Percentiles rank a stretch among this genome's conserved stretches.
Evolutionary conservation across 2,329 filamentous ascomycete species (phyloP).

Genomic region (Westerdykella ornata): DNA sequence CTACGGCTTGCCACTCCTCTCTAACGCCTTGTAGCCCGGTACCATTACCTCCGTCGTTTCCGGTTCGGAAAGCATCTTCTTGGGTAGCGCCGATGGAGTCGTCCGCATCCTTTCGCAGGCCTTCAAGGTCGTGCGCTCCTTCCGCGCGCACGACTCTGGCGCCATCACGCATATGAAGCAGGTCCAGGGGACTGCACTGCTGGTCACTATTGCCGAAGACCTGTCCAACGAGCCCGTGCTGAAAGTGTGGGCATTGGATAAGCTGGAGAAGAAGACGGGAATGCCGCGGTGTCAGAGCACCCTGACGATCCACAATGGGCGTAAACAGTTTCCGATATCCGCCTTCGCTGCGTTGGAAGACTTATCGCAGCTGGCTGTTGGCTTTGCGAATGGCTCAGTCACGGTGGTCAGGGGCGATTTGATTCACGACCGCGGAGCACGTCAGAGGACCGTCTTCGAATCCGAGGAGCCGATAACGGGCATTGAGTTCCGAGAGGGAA

Average conservation of each 20-base stretch:
- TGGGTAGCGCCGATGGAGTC: conserved; percentile 76
- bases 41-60: conserved; percentile 79
- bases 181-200: conserved; percentile 74
- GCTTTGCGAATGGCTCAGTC: conserved; percentile 91
- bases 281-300: conserved; percentile 82
- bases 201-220: conserved; percentile 85
- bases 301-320: conserved; percentile 77
- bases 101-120: conserved; percentile 80
- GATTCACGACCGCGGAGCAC: conserved; percentile 88
- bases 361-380: conserved; percentile 85
- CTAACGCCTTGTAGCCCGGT: conserved; percentile 41
- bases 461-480: conserved; percentile 95
- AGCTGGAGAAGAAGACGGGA: conserved; percentile 87
- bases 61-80: conserved; percentile 81
- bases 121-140: conserved; percentile 81
- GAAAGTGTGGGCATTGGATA: conserved; percentile 97
- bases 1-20: conserved; percentile 2
- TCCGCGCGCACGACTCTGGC: conserved; percentile 75
- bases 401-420: conserved; percentile 90
- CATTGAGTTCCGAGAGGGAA: conserved; percentile 64
- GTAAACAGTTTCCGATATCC: conserved; percentile 90
- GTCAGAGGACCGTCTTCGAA: conserved; percentile 91
- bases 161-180: conserved; percentile 89
- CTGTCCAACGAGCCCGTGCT: conserved; percentile 78
- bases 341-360: conserved; percentile 84